Base-by-base conservation (phyloP, 306 rosid species). In the Oemleria cerasiformis region DNA sequence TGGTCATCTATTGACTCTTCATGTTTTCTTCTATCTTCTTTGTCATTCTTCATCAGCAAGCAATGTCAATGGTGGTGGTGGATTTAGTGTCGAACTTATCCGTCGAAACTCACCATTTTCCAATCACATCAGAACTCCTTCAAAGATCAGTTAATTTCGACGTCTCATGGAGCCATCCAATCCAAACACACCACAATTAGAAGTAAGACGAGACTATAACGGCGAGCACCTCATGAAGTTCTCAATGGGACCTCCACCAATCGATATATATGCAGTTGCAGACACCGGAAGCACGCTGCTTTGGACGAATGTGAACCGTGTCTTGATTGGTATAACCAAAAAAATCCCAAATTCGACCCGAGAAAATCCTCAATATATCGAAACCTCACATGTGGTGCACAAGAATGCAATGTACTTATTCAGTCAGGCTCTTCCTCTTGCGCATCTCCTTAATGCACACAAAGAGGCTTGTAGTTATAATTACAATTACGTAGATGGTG, bases 231-330 rank as follows among this genome's bases (percentile, higher is more conserved):
- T 80, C 72, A 76, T 88, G 79, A 86, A 86, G 71, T 56, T 86
- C 63, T 61, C 94, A 15, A 5, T 88, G 39, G 91, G 89, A 75
- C 78, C 84, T 8, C 91, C 94, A 9, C 84, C 94, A 0, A 54
- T 65, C 23, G 85, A 84, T 56, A 62, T 88, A 12, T 88, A 86
- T 73, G 87, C 79, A 38, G 71, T 80, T 68, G 67, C 74, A 4
- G 91, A 88, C 74, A 88, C 94, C 5, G 86, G 94, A 1, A 86
- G 89, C 47, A 85, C 75, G 57, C 81, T 84, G 1, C 23, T 82
- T 5, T 88, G 91, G 94, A 66, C 83, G 38, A 88, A 17, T 88
- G 94, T 25, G 3, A 56, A 6, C 89, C 94, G 2, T 88, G 86
- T n/a, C 0, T 42, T 0, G 9, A 34, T 43, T 86, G 89, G 34